A percentile compares a stretch with the other conserved stretches of the same genome.
Evolutionary conservation across 495 filamentous ascomycete species (phyloP).

Genomic region (Talaromyces liani): DNA sequence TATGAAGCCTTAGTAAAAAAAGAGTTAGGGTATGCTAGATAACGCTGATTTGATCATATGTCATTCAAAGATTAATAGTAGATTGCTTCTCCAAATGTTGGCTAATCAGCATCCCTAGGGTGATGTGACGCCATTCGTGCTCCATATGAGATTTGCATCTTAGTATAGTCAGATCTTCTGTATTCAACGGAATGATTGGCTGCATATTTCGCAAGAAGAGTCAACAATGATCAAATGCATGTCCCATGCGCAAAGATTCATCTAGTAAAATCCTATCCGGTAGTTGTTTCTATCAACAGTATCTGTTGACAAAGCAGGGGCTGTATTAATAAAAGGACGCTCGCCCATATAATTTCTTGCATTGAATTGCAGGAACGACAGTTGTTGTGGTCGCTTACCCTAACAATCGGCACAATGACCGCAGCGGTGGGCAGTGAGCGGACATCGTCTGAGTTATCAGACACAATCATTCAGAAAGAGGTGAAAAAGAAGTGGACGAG

Average conservation of each 20-base stretch:
- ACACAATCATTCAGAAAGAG: constrained; percentile 15
- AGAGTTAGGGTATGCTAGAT: background rate
- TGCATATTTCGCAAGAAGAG: constrained; percentile 9
- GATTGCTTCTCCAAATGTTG: background rate
- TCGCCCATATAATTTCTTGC: background rate
- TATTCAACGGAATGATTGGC: background rate
- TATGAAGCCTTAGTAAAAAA: background rate
- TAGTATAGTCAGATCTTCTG: background rate
- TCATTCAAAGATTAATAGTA: background rate
- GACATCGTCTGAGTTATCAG: constrained; percentile 6
- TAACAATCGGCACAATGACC: background rate
- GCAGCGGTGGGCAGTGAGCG: constrained; percentile 15
- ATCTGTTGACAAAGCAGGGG: background rate
- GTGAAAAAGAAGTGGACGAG: constrained; percentile 32
- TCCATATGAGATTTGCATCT: background rate
- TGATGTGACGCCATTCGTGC: background rate
- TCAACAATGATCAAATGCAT: constrained; percentile 10
- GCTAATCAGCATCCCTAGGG: background rate
- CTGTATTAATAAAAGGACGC: background rate
- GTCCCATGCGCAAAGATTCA: background rate
- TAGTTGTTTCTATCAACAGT: too few relatives aligned
- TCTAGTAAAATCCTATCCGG: background rate
- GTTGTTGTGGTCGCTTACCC: background rate
- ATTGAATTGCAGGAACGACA: background rate
- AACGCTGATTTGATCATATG: background rate